A percentile compares a stretch with the other conserved stretches of the same genome.
Evolutionary conservation across 352 stramenopile genomes (phyloP).

Genomic region (Phytopythium aichiense): DNA sequence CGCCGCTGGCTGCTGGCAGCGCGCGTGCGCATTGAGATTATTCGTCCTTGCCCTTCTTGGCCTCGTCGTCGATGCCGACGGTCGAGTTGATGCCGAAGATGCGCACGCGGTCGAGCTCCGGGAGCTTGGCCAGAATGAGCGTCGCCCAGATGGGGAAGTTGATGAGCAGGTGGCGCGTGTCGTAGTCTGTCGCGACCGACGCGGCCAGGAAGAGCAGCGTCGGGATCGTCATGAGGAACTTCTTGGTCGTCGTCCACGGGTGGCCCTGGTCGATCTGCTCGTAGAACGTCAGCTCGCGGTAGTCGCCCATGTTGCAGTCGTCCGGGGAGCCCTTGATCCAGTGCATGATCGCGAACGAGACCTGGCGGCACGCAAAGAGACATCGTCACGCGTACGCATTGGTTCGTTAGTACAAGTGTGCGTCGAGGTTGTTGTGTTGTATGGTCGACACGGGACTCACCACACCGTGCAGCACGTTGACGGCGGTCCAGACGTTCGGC

Average conservation of each 20-base stretch:
- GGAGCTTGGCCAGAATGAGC: constrained; percentile 91
- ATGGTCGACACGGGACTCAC: constrained; percentile 28
- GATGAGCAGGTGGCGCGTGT: constrained; percentile 76
- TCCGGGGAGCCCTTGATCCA: constrained; percentile 95
- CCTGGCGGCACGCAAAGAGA: constrained; percentile 22
- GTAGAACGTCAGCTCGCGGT: constrained; percentile 94
- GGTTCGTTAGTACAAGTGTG: background rate
- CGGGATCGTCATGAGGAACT: constrained; percentile 93
- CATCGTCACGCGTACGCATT: background rate
- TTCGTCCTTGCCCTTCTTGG: constrained; percentile 45
- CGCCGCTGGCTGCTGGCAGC: background rate
- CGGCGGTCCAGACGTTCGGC: constrained; percentile 68
- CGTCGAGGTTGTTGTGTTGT: too few relatives aligned
- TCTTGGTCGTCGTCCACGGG: constrained; percentile 91
- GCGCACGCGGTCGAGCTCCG: constrained; percentile 92
- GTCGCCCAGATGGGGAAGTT: constrained; percentile 92
- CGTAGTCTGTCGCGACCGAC: constrained; percentile 88
- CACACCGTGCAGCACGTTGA: constrained; percentile 86
- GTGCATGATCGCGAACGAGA: constrained; percentile 93
- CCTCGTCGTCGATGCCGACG: constrained; percentile 91
- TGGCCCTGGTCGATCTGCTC: constrained; percentile 94
- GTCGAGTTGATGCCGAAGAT: constrained; percentile 97
- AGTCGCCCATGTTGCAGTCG: constrained; percentile 92
- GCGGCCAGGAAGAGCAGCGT: constrained; percentile 87
- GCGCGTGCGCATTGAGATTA: constrained; percentile 9